These are phyloP conservation scores for Acarospora socialis DNA, from an alignment of 2,329 filamentous ascomycete genomes.

Conservation along the genomic window DNA sequence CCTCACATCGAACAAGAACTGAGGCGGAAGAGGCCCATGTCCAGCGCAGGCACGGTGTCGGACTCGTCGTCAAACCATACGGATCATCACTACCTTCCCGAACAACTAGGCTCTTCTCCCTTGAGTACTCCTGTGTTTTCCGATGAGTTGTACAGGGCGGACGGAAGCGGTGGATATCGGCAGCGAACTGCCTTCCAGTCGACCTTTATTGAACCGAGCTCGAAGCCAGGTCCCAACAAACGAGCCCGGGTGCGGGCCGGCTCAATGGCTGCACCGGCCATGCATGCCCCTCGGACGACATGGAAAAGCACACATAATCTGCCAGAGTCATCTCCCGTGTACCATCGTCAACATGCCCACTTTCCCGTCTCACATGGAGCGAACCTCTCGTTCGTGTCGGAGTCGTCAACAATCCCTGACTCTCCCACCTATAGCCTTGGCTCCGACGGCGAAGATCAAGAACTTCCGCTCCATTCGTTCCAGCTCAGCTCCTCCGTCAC, in stretches of 20 bases:
- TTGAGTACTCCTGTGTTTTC: conserved; percentile 74
- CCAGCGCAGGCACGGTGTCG: conserved; percentile 63
- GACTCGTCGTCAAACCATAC: conserved; percentile 44
- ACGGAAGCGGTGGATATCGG: conserved; percentile 33
- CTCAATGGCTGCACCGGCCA: conserved; percentile 39
- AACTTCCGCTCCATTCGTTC: conserved; percentile 65
- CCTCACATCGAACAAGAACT: conserved; percentile 61
- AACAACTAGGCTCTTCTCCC: conserved; percentile 67
- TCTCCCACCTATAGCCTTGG: conserved; percentile 32
- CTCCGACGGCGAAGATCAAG: conserved; percentile 63
- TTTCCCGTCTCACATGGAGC: conserved; percentile 59
- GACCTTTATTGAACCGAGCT: conserved; percentile 11
- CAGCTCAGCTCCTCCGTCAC: conserved; percentile 36
- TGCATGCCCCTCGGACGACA: conserved; percentile 45
- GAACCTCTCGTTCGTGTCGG: conserved; percentile 65
- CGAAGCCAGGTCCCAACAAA: too few species aligned
- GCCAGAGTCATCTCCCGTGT: conserved; percentile 75
- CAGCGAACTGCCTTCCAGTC: conserved; percentile 20
- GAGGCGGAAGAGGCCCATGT: conserved; percentile 53
- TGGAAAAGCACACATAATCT: conserved; percentile 70
- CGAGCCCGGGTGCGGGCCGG: conserved; percentile 59
- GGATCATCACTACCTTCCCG: conserved; percentile 44
- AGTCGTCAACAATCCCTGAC: conserved; percentile 53
- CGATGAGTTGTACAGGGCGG: conserved; percentile 60
- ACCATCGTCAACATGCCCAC: conserved; percentile 58